Percentiles rank a stretch among this genome's conserved stretches.
Conservation (phyloP, 768 basidiomycete species). For the Imleria badia region DNA sequence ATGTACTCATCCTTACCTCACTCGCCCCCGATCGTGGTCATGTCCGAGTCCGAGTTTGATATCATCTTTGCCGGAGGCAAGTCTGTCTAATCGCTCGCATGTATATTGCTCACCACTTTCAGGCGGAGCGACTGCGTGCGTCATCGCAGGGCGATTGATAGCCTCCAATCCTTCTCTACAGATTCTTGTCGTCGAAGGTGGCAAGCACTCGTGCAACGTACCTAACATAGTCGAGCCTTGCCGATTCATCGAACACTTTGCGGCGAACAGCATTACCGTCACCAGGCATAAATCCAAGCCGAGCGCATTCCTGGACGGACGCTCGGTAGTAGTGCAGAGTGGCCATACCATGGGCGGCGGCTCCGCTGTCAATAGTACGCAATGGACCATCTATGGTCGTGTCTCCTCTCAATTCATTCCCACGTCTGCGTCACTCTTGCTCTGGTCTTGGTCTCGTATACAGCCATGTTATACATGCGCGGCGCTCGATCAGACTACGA, state of each 20-base stretch:
- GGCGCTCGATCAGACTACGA: slow-evolving; percentile 65
- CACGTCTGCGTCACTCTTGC: neutral
- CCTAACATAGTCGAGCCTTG: slow-evolving; percentile 53
- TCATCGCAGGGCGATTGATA: slow-evolving; percentile 52
- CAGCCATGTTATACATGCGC: slow-evolving; percentile 54
- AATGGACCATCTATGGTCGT: no score
- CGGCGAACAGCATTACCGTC: slow-evolving; percentile 40
- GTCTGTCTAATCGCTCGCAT: neutral
- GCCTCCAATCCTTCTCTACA: slow-evolving; percentile 52
- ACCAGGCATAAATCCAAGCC: slow-evolving; percentile 40
- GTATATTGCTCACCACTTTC: neutral
- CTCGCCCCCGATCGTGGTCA: no score
- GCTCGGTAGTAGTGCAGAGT: slow-evolving; percentile 41
- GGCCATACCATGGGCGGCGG: slow-evolving; percentile 63
- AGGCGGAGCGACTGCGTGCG: slow-evolving; percentile 56
- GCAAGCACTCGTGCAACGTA: slow-evolving; percentile 48
- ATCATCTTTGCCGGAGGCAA: slow-evolving; percentile 60
- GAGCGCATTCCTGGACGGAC: slow-evolving; percentile 45
- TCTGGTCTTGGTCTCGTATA: neutral
- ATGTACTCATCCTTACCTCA: no score
- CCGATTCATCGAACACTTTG: slow-evolving; percentile 44
- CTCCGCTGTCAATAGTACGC: slow-evolving; percentile 47
- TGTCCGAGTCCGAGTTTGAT: slow-evolving; percentile 33
- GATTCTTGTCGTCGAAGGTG: slow-evolving; percentile 63
- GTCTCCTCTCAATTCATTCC: neutral